phyloP scores from a whole-genome alignment of 2,329 filamentous ascomycete genomes.

The Fusarium bactridioides region DNA sequence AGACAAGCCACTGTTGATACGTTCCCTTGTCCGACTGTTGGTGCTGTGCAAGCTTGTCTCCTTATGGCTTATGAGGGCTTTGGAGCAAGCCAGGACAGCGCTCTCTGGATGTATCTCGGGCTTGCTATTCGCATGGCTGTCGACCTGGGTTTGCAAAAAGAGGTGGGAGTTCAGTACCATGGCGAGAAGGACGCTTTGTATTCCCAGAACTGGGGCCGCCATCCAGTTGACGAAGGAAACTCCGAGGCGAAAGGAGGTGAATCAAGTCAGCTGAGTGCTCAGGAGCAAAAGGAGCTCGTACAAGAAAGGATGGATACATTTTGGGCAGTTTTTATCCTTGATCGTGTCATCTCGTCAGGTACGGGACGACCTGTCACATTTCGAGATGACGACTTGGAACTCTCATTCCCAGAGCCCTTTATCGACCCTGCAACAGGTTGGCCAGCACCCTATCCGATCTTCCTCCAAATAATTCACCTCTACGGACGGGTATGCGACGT shows the following conservation, averaged over 20 bases:
- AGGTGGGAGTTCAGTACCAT: constrained; percentile 74
- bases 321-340: constrained; percentile 89
- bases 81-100: constrained; percentile 86
- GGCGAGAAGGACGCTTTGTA: constrained; percentile 62
- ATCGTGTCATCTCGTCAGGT: constrained; percentile 86
- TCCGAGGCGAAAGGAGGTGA: constrained; percentile 54
- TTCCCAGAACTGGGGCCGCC: constrained; percentile 53
- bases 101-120: constrained; percentile 92
- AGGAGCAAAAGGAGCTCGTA: constrained; percentile 72
- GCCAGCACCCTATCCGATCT: constrained; percentile 80
- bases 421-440: constrained; percentile 67
- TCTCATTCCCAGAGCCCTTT: constrained; percentile 68
- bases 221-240: constrained; percentile 44
- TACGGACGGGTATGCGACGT: constrained; percentile 87
- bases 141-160: constrained; percentile 81
- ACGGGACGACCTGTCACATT: constrained; percentile 86
- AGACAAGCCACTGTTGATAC: constrained; percentile 85
- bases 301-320: constrained; percentile 87
- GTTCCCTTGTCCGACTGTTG: constrained; percentile 82
- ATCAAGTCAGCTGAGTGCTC: constrained; percentile 52
- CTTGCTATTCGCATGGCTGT: constrained; percentile 85
- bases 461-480: constrained; percentile 85
- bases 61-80: constrained; percentile 90
- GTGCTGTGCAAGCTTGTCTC: constrained; percentile 83
- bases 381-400: constrained; percentile 84